Base-by-base conservation (phyloP, 2,329 filamentous ascomycete species). In the Fusarium sp. region DNA sequence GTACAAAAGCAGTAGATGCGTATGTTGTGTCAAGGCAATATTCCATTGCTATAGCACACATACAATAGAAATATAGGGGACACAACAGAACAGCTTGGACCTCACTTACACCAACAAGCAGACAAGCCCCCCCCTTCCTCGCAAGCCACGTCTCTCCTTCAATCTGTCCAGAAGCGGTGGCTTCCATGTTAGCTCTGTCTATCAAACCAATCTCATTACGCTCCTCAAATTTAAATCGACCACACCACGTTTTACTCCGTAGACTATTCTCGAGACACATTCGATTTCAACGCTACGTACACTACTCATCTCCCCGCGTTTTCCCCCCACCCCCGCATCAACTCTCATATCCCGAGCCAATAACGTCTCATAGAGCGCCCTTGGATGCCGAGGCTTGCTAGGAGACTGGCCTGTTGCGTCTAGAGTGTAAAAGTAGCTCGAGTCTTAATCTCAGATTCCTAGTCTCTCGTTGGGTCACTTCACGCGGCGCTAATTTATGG, bases 351-450 rank as follows among this genome's bases (percentile, higher is more conserved):
- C 36, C 54, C 65, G 59, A 44, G 23, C 65, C 65, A 68, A 68
- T 68, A 38, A 57, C 32, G 26, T 21, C 51, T 28, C 45, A 23
- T 32, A 68, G 50, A 53, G 44, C 48, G 20, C 28, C 40, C 51
- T 62, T 58, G 65, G 65, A 68, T 68, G 38, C 65, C 65, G 65
- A 68, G 65, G 65, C 65, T 66, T 40, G 24, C 53, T 44, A 40
- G 44, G 26, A 51, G 30, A 17, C 47, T 36, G 20, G 42, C 50
- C 51, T 50, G 19, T 45, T 46, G 45, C 14, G 28, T 45, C 36
- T 52, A 53, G 49, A 23, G 30, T 23, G 24, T 10, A 47, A 38
- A 36, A 28, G 32, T 19, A 54, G 23, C 28, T 40, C 24, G 49
- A 50, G 26, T 30, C 28, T 24, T 26, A 58, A 47, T 14, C 34